These are phyloP conservation scores for Shiraia sp. DNA, from an alignment of 2,329 filamentous ascomycete genomes.

Conservation along the genomic window DNA sequence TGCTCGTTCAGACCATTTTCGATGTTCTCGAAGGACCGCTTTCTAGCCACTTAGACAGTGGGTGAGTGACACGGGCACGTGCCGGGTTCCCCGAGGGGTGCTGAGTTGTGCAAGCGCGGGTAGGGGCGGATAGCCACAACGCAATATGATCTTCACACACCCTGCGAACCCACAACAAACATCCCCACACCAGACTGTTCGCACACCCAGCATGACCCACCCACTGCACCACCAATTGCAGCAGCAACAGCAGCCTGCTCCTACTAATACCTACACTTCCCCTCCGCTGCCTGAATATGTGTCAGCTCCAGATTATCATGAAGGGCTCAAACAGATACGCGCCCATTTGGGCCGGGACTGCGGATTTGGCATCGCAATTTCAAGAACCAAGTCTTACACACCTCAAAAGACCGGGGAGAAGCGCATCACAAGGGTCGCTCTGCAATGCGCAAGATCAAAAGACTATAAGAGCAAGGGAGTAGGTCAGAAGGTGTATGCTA, in stretches of 20 bases:
- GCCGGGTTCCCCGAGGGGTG: no score
- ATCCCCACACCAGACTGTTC: background rate
- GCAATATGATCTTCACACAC: no score
- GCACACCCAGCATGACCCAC: background rate
- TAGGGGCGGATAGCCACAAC: no score
- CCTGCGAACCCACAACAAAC: background rate
- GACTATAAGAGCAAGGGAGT: conserved; percentile 16
- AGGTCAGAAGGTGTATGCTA: conserved; percentile 11
- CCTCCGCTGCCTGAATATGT: conserved; percentile 11
- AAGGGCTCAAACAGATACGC: conserved; percentile 16
- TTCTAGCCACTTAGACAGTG: no score
- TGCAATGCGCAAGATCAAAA: conserved; percentile 15
- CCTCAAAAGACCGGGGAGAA: conserved; percentile 12
- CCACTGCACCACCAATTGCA: background rate
- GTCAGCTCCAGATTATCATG: conserved; percentile 12
- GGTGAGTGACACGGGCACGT: no score
- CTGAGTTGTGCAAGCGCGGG: no score
- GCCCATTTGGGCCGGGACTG: conserved; percentile 15
- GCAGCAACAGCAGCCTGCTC: conserved; percentile 1
- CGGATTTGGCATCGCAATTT: conserved; percentile 16
- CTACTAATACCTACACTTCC: conserved; percentile 6
- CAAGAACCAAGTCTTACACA: conserved; percentile 15
- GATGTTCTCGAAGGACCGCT: no score
- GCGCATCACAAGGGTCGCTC: conserved; percentile 13
- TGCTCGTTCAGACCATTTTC: no score